phyloP scores from a whole-genome alignment of 1,284 basidiomycete genomes.

The Cryptococcus sp. region DNA sequence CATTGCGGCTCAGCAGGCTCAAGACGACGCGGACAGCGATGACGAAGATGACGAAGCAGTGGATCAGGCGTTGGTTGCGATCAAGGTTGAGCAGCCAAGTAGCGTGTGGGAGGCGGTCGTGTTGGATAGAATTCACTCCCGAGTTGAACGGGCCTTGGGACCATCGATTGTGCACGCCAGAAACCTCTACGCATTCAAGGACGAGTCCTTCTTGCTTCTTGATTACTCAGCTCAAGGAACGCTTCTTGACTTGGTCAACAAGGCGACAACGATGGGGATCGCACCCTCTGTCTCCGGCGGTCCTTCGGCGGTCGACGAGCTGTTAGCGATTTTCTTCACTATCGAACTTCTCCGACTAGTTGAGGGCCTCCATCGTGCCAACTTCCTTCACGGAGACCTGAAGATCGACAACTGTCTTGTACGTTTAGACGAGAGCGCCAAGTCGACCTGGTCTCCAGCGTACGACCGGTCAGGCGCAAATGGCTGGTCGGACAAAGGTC shows the following conservation, averaged over 20 bases:
- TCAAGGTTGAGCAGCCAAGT: conserved; percentile 89
- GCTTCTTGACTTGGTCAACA: conserved; percentile 89
- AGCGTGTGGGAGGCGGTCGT: conserved; percentile 93
- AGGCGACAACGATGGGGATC: conserved; percentile 64
- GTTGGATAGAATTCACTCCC: conserved; percentile 72
- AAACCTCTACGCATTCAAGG: conserved; percentile 75
- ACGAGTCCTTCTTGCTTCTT: conserved; percentile 89
- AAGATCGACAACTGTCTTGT: conserved; percentile 99
- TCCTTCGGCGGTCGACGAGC: conserved; percentile 71
- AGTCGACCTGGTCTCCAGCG: conserved; percentile 68
- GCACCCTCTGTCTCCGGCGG: conserved; percentile 44
- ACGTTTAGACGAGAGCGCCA: conserved; percentile 78
- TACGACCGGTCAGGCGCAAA: conserved; percentile 75
- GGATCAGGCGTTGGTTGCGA: conserved; percentile 66
- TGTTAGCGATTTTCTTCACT: conserved; percentile 92
- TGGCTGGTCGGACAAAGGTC: conserved; percentile 85
- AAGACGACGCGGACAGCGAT: conserved; percentile 58
- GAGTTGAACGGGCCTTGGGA: conserved; percentile 62
- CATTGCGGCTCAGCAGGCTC: conserved; percentile 52
- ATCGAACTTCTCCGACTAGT: conserved; percentile 83
- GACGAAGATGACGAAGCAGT: conserved; percentile 64
- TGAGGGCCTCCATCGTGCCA: conserved; percentile 75
- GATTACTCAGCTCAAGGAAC: conserved; percentile 90
- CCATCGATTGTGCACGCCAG: conserved; percentile 72
- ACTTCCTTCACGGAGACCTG: conserved; percentile 95